A percentile compares a stretch with the other conserved stretches of the same genome.
phyloP scores from a whole-genome alignment of 768 basidiomycete genomes.

The Wakefieldia striispora region DNA sequence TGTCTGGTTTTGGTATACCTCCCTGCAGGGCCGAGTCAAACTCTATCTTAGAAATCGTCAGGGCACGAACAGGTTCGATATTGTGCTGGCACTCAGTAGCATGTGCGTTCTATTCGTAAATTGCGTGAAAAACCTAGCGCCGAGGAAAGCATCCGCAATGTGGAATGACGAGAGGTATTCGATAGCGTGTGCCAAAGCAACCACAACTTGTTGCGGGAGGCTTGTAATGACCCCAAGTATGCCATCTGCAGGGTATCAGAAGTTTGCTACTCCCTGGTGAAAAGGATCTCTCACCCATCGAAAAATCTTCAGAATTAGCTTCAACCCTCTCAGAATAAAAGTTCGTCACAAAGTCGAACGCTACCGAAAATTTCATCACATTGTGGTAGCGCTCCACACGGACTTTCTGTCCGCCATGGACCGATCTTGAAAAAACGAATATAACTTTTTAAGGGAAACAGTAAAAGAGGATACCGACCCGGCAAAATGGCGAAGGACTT shows the following conservation, averaged over 20 bases:
- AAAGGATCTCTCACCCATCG: conserved; percentile 12
- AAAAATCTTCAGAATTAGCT: conserved; percentile 37
- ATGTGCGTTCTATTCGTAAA: conserved; percentile 81
- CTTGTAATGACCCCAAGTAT: conserved; percentile 59
- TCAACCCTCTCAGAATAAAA: conserved; percentile 62
- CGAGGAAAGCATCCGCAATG: conserved; percentile 74
- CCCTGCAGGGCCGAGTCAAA: conserved; percentile 38
- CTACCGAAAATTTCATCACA: conserved; percentile 58
- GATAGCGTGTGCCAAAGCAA: conserved; percentile 73
- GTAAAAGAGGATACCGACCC: conserved; percentile 40
- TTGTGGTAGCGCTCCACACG: conserved; percentile 63
- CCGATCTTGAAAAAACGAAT: conserved; percentile 30
- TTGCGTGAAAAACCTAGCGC: conserved; percentile 72
- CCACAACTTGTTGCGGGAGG: conserved; percentile 67
- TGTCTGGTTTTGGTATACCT: conserved; percentile 91
- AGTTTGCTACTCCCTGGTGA: background rate
- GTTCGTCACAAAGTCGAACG: conserved; percentile 61
- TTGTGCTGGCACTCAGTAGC: conserved; percentile 85
- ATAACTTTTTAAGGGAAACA: conserved; percentile 7
- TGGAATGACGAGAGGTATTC: conserved; percentile 70
- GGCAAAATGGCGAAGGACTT: conserved; percentile 71
- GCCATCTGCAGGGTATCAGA: conserved; percentile 41
- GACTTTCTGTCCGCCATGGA: conserved; percentile 40
- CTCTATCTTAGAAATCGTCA: background rate
- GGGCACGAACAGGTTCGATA: conserved; percentile 64